These are phyloP conservation scores for Nematodospora anomalae DNA, from an alignment of 1,139 yeast genomes.

Conservation along the genomic window DNA sequence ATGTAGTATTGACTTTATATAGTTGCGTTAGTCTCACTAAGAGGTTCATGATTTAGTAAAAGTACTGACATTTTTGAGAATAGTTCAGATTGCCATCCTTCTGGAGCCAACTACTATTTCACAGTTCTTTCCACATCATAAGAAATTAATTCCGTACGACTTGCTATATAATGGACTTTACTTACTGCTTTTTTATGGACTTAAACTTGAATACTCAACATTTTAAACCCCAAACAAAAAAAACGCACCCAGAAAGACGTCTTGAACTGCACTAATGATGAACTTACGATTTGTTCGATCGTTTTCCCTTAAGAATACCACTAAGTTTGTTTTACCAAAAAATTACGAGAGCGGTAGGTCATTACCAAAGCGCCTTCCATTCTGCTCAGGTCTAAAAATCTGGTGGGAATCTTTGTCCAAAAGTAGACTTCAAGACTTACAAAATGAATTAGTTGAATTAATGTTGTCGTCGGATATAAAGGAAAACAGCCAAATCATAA, in stretches of 20 bases:
- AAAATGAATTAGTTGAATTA: conserved; percentile 35
- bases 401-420: conserved; percentile 37
- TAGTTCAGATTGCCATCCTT: no score
- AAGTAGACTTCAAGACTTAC: conserved; percentile 29
- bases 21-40: no score
- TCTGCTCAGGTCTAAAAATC: conserved; percentile 18
- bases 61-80: no score
- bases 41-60: no score
- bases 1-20: no score
- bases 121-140: no score
- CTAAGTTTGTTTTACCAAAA: conserved; percentile 15
- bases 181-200: no score
- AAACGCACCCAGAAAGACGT: background rate
- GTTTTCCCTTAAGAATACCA: conserved; percentile 10
- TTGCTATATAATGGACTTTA: no score
- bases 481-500: conserved; percentile 25
- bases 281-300: conserved; percentile 8
- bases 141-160: no score
- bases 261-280: conserved; percentile 2
- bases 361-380: conserved; percentile 18
- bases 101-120: no score
- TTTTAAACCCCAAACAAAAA: no score
- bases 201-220: no score
- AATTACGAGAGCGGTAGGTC: conserved; percentile 17
- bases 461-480: conserved; percentile 29